Evolutionary conservation across 2,329 filamentous ascomycete genomes (phyloP), one percentile per base, ranked within the genome.

Genomic region (Teratosphaeria pseudoeucalypti): DNA sequence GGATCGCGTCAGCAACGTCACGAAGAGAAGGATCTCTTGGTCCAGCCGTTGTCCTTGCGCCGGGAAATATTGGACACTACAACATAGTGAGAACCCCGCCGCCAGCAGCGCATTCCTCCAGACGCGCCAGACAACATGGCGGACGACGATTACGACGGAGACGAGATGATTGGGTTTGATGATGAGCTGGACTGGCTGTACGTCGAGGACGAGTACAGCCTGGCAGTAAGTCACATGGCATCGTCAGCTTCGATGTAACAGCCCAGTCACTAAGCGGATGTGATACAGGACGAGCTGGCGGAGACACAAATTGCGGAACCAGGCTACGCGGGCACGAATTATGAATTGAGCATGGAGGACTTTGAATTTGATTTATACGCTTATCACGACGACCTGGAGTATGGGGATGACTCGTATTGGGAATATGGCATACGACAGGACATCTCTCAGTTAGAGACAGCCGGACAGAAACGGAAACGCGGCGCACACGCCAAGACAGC

Each of bases 371-470:
- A 79, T 62, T 68, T 74, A 53, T 80, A 74, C 65, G 75, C 75
- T 23, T 80, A 79, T 66, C 79, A 71, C 70, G 74, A 75, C 59
- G 78, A 80, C 60, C 67, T 79, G 52, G 77, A 80, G 58, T 79
- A 79, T 62, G 76, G 71, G 12, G 76, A 75, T 16, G 76, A 78
- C 62, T 72, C 74, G 52, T 78, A 78, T 56, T 76, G 77, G 64
- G 76, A 78, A 55, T 61, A 65, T 49, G 60, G 67, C 10, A 47
- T 57, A 69, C 52, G 59, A 54, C 61, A 19, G 64, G 62, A 32
- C 62, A 55, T 60, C 52, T 9, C 63, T 61, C 39, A 70, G 69
- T 62, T 39, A 39, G 57, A 19, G 7, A 34, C 59, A 57, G 34
- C 63, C 43, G 58, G 64, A 60, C 61, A 71, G 58, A 73, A 73